Conservation (phyloP, 768 basidiomycete species). For the Termitomyces sp. region DNA sequence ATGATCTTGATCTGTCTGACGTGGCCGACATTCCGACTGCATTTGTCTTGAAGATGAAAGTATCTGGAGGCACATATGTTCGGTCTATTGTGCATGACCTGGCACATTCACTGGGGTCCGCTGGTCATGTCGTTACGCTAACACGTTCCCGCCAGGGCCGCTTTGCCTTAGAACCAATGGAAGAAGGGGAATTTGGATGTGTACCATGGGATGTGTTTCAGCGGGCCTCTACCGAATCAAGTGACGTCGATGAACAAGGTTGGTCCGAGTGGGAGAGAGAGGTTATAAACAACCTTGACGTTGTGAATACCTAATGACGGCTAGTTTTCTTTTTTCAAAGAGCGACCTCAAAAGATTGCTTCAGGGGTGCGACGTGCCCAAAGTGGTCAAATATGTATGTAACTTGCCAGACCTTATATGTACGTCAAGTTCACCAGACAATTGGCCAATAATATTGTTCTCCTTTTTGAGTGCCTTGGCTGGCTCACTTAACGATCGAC, state of each 20-base stretch:
- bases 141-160: slow-evolving; percentile 87
- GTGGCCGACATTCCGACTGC: slow-evolving; percentile 54
- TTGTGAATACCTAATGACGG: slow-evolving; percentile 36
- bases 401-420: no score
- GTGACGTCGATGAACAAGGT: slow-evolving; percentile 63
- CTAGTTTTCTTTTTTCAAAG: background rate
- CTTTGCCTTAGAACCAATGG: slow-evolving; percentile 51
- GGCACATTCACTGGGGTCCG: slow-evolving; percentile 76
- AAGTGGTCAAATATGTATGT: no score
- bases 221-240: slow-evolving; percentile 49
- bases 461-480: background rate
- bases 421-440: no score
- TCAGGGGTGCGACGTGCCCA: no score
- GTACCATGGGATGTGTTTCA: slow-evolving; percentile 75
- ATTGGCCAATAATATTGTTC: no score
- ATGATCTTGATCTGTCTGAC: slow-evolving; percentile 30
- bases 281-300: slow-evolving; percentile 63
- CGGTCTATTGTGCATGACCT: slow-evolving; percentile 95
- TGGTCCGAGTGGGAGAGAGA: slow-evolving; percentile 81
- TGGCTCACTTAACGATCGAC: no score
- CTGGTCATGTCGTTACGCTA: slow-evolving; percentile 91
- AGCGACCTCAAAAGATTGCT: no score
- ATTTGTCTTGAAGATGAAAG: slow-evolving; percentile 88
- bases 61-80: slow-evolving; percentile 96
- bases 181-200: slow-evolving; percentile 56